Base-by-base conservation (phyloP, 148 eudicot genomes). In the Polygonum maritimum region DNA sequence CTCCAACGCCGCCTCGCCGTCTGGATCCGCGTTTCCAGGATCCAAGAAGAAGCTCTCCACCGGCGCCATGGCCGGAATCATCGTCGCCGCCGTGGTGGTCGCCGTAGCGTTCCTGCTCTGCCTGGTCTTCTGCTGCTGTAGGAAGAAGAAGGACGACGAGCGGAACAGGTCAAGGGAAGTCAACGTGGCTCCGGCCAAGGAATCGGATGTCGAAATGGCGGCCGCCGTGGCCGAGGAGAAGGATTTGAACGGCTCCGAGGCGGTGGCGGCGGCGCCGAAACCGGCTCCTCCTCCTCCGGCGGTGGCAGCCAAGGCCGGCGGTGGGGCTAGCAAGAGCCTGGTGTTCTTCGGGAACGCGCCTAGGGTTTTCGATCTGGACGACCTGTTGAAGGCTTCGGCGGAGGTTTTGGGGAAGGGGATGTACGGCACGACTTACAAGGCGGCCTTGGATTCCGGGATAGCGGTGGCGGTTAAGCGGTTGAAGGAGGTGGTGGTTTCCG, bases 371-470 rank as follows among this genome's bases (percentile, higher is more conserved):
- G 91, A 87, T 83, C 78, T 94, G 87, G 98, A 94, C 18, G 98
- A 92, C 81, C 48, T 94, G 57, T 72, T 94, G 86, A 89, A 80
- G 75, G 98, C 98, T 0, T 94, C 98, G 0, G 98, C 98, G 2
- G 98, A 94, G 85, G 98, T 94, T 13, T 79, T 94, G 76, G 98
- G 98, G n/a, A 94, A 92, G 77, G 98, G 98, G 31, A 90, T 89
- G 21, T 92, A 90, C 57, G 98, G 98, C 38, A 94, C 98, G 7
- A 91, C 98, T 7, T 94, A 94, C 44, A 94, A 94, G 83, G 98
- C 98, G 14, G 83, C 85, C 11, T 31, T 94, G 71, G 98, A 92
- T 15, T 74, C 44, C 2, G 97, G 93, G 2, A 76, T 78, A 19
- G 84, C 84, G 22, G 88, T 94, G 71, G 96, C 89, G 0, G 97